A percentile compares a stretch with the other conserved stretches of the same genome.
phyloP scores from a whole-genome alignment of 192 early-diverging fungal species.

The Coemansia aciculifera region DNA sequence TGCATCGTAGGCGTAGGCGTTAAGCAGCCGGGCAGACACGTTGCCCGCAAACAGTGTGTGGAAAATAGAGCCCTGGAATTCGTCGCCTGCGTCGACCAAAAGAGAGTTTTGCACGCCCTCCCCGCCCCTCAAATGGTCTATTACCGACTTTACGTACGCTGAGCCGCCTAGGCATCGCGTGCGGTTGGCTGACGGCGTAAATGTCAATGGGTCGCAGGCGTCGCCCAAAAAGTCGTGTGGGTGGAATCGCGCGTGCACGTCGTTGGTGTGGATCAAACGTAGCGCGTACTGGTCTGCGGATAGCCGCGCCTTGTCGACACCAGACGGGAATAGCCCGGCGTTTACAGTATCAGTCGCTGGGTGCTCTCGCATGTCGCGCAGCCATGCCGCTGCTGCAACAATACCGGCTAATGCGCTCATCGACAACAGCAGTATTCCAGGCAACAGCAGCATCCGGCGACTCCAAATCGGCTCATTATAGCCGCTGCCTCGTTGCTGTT shows the following conservation, averaged over 20 bases:
- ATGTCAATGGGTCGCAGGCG: slow-evolving; percentile 38
- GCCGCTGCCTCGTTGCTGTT: not conserved
- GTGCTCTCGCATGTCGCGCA: slow-evolving; percentile 18
- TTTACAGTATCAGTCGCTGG: slow-evolving; percentile 11
- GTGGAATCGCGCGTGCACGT: slow-evolving; percentile 57
- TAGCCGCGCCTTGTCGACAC: slow-evolving; percentile 12
- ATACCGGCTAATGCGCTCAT: slow-evolving; percentile 24
- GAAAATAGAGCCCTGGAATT: slow-evolving; percentile 66
- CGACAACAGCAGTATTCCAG: slow-evolving; percentile 20
- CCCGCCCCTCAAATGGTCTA: slow-evolving; percentile 59
- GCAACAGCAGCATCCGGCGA: slow-evolving; percentile 36
- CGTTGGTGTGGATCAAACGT: slow-evolving; percentile 61
- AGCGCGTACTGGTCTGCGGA: slow-evolving; percentile 29
- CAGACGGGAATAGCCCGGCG: slow-evolving; percentile 26
- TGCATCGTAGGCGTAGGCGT: slow-evolving; percentile 64
- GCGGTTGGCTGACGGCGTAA: slow-evolving; percentile 7
- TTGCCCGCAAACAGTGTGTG: slow-evolving; percentile 67
- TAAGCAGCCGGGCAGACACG: slow-evolving; percentile 61
- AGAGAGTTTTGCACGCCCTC: slow-evolving; percentile 50
- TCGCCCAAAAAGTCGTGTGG: slow-evolving; percentile 53
- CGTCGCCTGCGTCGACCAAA: slow-evolving; percentile 77
- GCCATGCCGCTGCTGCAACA: slow-evolving; percentile 28
- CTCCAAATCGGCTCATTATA: slow-evolving; percentile 41
- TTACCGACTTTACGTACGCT: slow-evolving; percentile 64
- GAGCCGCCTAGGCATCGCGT: slow-evolving; percentile 62